Evolutionary conservation across 257 asterid genomes (phyloP), one percentile per base, ranked within the genome.

Genomic region (Solanum rostratum): DNA sequence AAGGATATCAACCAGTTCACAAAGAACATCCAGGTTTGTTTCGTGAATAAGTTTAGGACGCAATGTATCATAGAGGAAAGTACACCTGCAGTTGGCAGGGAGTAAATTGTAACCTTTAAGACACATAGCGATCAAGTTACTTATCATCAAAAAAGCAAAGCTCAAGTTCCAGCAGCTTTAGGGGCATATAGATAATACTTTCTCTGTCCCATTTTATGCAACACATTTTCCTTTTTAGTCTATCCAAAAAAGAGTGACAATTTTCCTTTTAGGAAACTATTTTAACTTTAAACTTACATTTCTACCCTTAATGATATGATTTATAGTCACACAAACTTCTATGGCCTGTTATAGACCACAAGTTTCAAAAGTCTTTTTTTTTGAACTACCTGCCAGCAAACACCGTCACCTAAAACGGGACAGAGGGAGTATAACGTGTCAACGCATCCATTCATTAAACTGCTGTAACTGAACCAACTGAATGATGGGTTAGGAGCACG

Each of bases 1-100:
- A 79, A 97, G 94, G 90, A 97, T 95, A 87, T 95, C 96, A 86
- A 97, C 97, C 68, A 97, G 94, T 85, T 97, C 98, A 88, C 99
- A 97, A 82, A 97, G 98, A 85, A 90, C 90, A 92, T 97, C 99
- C 88, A 97, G 93, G 90, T 93, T 95, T 79, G 96, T 95, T 92
- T 97, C 99, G 85, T 97, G 98, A 88, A 95, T 95, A 81, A 97
- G 98, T 88, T 92, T 97, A 27, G 98, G 98, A 45, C 98, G 94
- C 82, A 95, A 88, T 49, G 97, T 97, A 86, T 97, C 99, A 90
- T 94, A 97, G 89, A 97, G 88, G 92, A 93, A 92, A 22, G 97
- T 95, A 87, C 97, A 97, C 93, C 98, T 97, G 97, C 88, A 92
- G 88, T 24, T 46, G 27, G 16, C 13, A 78, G 41, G 29, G 82